Evolutionary conservation across 2,329 filamentous ascomycete genomes (phyloP), one percentile per base, ranked within the genome.

Genomic region (Leptographium wingfieldii): DNA sequence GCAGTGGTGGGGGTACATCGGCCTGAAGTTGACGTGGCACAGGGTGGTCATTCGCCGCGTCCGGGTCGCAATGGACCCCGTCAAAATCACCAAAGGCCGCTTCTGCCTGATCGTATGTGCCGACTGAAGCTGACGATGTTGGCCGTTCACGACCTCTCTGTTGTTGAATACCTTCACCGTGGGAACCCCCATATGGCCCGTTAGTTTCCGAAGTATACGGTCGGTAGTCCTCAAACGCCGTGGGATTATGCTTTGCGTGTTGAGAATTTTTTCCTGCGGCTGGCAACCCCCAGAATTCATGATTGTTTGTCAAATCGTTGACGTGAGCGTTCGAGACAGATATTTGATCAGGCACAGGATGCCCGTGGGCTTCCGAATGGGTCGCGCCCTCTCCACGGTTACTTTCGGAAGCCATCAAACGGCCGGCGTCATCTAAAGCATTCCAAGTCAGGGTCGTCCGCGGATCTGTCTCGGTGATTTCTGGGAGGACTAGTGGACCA

Each of bases 11-110:
- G 22, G 54, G n/a, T n/a, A 6, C 7, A 22, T 51, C 29, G 12
- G 19, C 29, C 14, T 56, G n/a, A 7, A 33, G 16, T 46, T 49
- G 7, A n/a, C 35, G 56, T 5, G 19, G 31, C 19, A 14, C 7
- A 31, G 3, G 62, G 56, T 55, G 64, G 64, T 46, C 64, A 61
- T 27, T 62, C 52, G 25, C 33, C 1, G 57, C n/a, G 7, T 83
- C 78, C 4, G 85, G 80, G 33, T 82, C 79, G 69, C 84, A 90
- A 68, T 92, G 88, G 16, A 87, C 85, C 46, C 89, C 89, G 69
- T 94, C 89, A 68, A 94, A 94, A 69, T 92, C 88, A 51, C 83
- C 80, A 74, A 92, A 94, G 3, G 88, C 81, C 48, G 79, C 73
- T 63, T 83, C 76, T 22, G 82, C 82, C 68, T 88, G 83, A 38